Evolutionary conservation across 371 early-diverging fungal genomes (phyloP), one percentile per base, ranked within the genome.

Genomic region (Mucor saturninus): DNA sequence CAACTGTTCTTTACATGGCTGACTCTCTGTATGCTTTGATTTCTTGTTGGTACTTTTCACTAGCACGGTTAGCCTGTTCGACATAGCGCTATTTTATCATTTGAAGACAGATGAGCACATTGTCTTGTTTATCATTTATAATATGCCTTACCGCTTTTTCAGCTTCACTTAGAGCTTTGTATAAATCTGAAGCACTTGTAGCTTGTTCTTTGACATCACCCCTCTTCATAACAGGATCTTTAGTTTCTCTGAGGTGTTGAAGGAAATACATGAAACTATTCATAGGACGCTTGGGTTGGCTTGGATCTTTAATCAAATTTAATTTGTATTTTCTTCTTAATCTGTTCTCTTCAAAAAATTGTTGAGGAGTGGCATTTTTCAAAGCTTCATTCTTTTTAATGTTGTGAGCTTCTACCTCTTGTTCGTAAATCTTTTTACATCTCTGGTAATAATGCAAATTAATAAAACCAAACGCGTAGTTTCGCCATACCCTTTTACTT

Each of bases 231-330:
- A 48, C 14, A 14, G 62, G 49, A 37, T 62, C 58, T 9, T 53
- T 56, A 0, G 28, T 48, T 8, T 42, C 31, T 37, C 51, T 48
- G 6, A 61, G 30, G 11, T 83, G 75, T n/a, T 64, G 46, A 1
- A 75, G 40, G 46, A 67, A 90, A 4, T 73, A 54, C 66, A 84
- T 59, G 51, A 68, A 90, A 2, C 72, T 65, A 38, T 76, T 71
- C 51, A 59, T 45, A 5, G 88, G 86, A 7, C 79, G 77, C 73
- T 84, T 86, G 42, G 90, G 90, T 26, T 77, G 76, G 29, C 76
- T 81, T 49, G 90, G 90, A 61, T 90, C 88, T 65, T 74, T 83
- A 31, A 90, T 70, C 32, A 75, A 39, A 4, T 68, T 52, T 63
- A 81, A 68, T 21, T 80, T 78, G 56, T 81, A 80, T 32, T 77